These are phyloP conservation scores for Mycena rebaudengoi DNA, from an alignment of 768 basidiomycete genomes.

Conservation along the genomic window DNA sequence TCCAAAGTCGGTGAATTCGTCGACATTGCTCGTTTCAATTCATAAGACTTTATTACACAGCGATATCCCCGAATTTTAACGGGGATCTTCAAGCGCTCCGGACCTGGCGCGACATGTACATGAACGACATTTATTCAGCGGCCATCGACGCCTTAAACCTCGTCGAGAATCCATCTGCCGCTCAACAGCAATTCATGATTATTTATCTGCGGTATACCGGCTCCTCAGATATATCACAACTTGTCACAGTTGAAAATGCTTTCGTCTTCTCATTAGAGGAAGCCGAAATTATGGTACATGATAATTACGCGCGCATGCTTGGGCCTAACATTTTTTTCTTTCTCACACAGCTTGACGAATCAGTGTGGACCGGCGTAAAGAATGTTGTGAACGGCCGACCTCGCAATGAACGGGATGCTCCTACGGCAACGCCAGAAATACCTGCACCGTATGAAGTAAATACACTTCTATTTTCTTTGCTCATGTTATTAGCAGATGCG, in stretches of 20 bases:
- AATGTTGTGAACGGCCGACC: conserved; percentile 19
- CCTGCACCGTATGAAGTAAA: conserved; percentile 13
- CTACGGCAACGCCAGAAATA: too few species aligned
- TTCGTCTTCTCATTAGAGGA: conserved; percentile 26
- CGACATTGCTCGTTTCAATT: background rate
- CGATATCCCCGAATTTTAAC: conserved; percentile 9
- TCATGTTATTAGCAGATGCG: conserved; percentile 13
- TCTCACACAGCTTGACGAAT: conserved; percentile 9
- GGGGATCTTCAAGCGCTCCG: conserved; percentile 11
- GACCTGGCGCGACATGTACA: conserved; percentile 20
- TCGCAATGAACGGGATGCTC: conserved; percentile 1
- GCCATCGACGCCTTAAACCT: conserved; percentile 24
- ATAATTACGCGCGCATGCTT: background rate
- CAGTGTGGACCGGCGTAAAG: conserved; percentile 15
- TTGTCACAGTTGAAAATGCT: conserved; percentile 15
- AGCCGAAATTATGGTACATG: conserved; percentile 20
- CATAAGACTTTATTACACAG: background rate
- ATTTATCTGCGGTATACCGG: conserved; percentile 22
- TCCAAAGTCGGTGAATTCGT: conserved; percentile 5
- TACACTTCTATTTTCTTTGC: background rate
- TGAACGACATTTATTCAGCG: conserved; percentile 21
- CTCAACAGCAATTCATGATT: conserved; percentile 10
- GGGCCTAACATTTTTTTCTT: background rate
- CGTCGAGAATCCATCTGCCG: conserved; percentile 13
- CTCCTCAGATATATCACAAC: conserved; percentile 6